Conservation (phyloP, 768 basidiomycete genomes). For the Xerocomellus amylosporus region DNA sequence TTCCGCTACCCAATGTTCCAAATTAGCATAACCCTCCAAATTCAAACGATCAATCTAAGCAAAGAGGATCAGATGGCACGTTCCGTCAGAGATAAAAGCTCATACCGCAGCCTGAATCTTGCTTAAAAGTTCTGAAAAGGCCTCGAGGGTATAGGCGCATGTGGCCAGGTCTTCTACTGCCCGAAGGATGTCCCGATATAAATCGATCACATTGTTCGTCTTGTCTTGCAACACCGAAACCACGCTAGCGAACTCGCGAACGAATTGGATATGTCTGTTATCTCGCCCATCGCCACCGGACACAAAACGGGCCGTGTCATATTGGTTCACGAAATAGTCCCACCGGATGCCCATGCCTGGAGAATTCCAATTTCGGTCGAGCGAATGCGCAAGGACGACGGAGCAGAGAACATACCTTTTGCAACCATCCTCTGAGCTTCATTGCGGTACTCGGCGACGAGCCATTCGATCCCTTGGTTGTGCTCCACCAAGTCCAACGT, state of each 20-base stretch:
- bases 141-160: constrained; percentile 81
- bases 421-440: constrained; percentile 92
- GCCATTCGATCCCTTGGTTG: constrained; percentile 89
- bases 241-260: constrained; percentile 91
- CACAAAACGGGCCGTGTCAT: constrained; percentile 77
- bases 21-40: constrained; percentile 91
- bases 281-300: constrained; percentile 73
- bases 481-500: constrained; percentile 87
- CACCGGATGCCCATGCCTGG: constrained; percentile 93
- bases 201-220: constrained; percentile 88
- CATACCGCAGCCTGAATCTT: constrained; percentile 83
- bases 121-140: constrained; percentile 73
- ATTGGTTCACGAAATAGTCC: constrained; percentile 96
- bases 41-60: constrained; percentile 87
- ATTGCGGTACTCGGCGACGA: constrained; percentile 92
- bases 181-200: constrained; percentile 81
- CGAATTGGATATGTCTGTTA: constrained; percentile 89
- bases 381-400: neutral
- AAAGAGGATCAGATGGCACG: neutral
- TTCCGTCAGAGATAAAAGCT: constrained; percentile 4
- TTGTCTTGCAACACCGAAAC: constrained; percentile 96
- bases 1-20: constrained; percentile 88
- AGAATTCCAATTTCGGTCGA: neutral
- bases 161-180: constrained; percentile 85
- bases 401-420: constrained; percentile 57